Base-by-base conservation (phyloP, 129 eudicot species). In the Flaveria bidentis region DNA sequence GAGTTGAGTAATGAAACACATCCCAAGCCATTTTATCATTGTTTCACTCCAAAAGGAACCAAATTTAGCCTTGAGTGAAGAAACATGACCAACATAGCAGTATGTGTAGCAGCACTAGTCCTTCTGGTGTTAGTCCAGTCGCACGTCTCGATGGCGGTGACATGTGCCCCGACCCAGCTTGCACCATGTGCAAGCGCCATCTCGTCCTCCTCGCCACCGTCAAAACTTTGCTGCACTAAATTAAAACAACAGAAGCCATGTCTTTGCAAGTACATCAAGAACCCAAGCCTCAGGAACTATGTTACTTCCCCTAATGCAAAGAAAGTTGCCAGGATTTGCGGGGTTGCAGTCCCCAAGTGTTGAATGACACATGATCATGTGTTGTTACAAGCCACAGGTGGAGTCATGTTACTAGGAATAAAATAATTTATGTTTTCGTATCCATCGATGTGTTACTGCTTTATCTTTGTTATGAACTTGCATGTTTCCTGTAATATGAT, bases 231-330 rank as follows among this genome's bases (percentile, higher is more conserved):
- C 60, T 86, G 90, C 85, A 25, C 74, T 26, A 81, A 72, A 75
- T 11, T 86, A 61, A 74, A 30, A 64, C 56, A 78, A 9, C 90
- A 86, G 30, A 78, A 76, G 74, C 90, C 87, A 36, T 83, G 90
- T 60, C 75, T 77, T 26, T 86, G 90, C 85, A 61, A 77, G 71
- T 86, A 81, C 74, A 61, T 78, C 66, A 83, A 74, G 83, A 74
- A 86, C 90, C 87, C 90, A 5, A 57, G 16, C 15, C 77, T 83
- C 25, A 64, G 47, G 33, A 47, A 52, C 33, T 80, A 44, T 69
- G 79, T 83, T 30, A 81, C 45, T 70, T 72, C 84, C 39, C 84
- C 87, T 56, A 74, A 75, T 53, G 85, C 83, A 58, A 77, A 63
- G 82, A 86, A 77, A 74, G 83, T 86, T 47, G 81, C 87, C 33